Percentiles rank a stretch among this genome's conserved stretches.
Conservation (phyloP, 208 protist genomes). For the Phytomonas sp. region DNA sequence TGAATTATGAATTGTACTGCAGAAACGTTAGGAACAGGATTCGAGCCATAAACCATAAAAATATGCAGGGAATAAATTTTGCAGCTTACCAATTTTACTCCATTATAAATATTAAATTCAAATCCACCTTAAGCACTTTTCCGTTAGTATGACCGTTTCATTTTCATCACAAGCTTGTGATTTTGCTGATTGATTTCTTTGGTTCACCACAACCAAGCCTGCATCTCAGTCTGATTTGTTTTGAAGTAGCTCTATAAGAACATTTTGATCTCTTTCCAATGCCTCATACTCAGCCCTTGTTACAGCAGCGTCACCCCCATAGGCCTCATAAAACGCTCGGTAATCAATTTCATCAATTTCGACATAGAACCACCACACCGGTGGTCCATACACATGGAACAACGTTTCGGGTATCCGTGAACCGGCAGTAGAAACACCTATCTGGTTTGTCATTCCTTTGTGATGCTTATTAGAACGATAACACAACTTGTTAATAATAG, state of each 20-base stretch:
- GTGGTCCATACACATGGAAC: constrained; percentile 48
- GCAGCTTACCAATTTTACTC: background rate
- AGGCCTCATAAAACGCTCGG: constrained; percentile 44
- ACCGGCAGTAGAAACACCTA: background rate
- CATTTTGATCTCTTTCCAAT: constrained; percentile 11
- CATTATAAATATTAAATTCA: background rate
- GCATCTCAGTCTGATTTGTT: background rate
- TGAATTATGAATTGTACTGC: background rate
- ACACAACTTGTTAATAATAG: constrained; percentile 68
- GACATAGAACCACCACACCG: constrained; percentile 74
- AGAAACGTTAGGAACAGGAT: background rate
- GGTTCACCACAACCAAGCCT: background rate
- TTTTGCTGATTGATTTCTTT: background rate
- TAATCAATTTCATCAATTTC: constrained; percentile 48
- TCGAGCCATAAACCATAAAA: background rate
- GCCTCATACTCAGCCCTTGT: constrained; percentile 26
- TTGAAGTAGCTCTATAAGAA: background rate
- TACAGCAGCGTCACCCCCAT: constrained; percentile 58
- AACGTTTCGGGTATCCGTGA: constrained; percentile 18
- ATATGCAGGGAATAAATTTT: background rate
- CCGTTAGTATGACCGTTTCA: background rate
- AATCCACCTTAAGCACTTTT: background rate
- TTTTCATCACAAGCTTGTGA: background rate
- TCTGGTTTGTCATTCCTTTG: background rate
- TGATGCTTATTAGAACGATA: constrained; percentile 21